Evolutionary conservation across 345 rosid genomes (phyloP).

Genomic region (Iberis pinnata): DNA sequence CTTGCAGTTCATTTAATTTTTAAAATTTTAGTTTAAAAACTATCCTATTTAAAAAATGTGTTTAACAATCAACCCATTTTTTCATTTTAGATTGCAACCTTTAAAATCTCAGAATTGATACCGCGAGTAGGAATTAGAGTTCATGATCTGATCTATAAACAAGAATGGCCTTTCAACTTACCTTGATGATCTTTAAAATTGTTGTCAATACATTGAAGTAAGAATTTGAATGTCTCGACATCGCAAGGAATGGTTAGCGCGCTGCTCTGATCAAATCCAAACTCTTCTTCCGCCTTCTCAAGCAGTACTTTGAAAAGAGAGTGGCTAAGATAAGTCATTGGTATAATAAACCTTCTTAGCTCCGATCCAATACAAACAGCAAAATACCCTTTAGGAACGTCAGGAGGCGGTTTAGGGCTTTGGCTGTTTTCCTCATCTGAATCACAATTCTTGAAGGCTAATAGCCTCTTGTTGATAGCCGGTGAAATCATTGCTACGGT

Average conservation of each 20-base stretch:
- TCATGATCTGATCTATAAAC: no score
- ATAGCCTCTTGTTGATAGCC: slow-evolving; percentile 45
- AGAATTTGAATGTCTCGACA: slow-evolving; percentile 90
- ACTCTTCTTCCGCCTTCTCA: slow-evolving; percentile 89
- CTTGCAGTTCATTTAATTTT: no score
- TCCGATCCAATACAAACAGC: slow-evolving; percentile 91
- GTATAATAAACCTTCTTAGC: slow-evolving; percentile 88
- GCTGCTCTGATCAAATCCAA: slow-evolving; percentile 79
- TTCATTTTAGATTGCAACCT: no score
- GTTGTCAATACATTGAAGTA: slow-evolving; percentile 73
- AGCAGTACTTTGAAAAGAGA: slow-evolving; percentile 75
- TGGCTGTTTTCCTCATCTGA: slow-evolving; percentile 79
- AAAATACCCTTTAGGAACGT: slow-evolving; percentile 83
- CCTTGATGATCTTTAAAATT: slow-evolving; percentile 40
- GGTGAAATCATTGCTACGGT: slow-evolving; percentile 37
- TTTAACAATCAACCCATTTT: no score
- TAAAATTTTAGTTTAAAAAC: no score
- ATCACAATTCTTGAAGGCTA: slow-evolving; percentile 40
- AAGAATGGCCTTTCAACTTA: slow-evolving; percentile 12
- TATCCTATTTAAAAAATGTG: no score
- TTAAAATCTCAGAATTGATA: no score
- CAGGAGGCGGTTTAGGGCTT: slow-evolving; percentile 63
- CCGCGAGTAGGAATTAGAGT: not conserved
- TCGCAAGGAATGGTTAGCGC: slow-evolving; percentile 89
- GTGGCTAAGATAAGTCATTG: slow-evolving; percentile 80